These are phyloP conservation scores for Gossypium aridum DNA, from an alignment of 441 rosid species.

Conservation along the genomic window DNA sequence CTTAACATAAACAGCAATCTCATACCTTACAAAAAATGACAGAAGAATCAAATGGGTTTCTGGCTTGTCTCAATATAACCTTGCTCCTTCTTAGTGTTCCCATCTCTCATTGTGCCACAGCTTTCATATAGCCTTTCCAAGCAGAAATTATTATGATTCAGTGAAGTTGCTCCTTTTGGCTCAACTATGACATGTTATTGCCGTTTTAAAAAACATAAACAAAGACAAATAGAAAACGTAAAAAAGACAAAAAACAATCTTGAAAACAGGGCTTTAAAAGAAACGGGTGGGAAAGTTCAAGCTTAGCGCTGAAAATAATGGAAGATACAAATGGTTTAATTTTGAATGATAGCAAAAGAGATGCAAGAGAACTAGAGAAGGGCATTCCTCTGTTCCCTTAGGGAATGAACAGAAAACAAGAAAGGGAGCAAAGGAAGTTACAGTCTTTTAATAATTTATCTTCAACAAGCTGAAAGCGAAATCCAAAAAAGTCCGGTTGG, in stretches of 20 bases:
- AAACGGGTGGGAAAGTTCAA: background rate
- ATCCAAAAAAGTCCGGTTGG: conserved; percentile 23
- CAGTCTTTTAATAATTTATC: conserved; percentile 18
- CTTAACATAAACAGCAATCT: conserved; percentile 17
- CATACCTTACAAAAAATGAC: conserved; percentile 7
- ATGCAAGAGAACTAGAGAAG: conserved; percentile 12
- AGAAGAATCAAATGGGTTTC: conserved; percentile 2
- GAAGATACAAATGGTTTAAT: conserved; percentile 5
- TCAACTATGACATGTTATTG: background rate
- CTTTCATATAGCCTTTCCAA: conserved; percentile 38
- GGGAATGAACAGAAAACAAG: conserved; percentile 26
- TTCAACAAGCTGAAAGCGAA: conserved; percentile 10
- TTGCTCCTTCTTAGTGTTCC: conserved; percentile 67
- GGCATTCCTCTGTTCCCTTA: conserved; percentile 20
- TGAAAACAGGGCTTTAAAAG: conserved; percentile 11
- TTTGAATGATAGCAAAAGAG: conserved; percentile 8
- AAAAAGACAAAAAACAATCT: conserved; percentile 10
- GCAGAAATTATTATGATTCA: conserved; percentile 8
- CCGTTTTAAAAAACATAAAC: conserved; percentile 13
- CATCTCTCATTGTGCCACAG: conserved; percentile 80
- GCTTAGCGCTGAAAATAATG: conserved; percentile 11
- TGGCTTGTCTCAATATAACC: conserved; percentile 36
- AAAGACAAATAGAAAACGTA: conserved; percentile 8
- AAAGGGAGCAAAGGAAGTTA: conserved; percentile 17
- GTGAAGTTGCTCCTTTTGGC: conserved; percentile 3